These are phyloP conservation scores for Chenopodium quinoa DNA, from an alignment of 148 eudicot species.

Conservation along the genomic window DNA sequence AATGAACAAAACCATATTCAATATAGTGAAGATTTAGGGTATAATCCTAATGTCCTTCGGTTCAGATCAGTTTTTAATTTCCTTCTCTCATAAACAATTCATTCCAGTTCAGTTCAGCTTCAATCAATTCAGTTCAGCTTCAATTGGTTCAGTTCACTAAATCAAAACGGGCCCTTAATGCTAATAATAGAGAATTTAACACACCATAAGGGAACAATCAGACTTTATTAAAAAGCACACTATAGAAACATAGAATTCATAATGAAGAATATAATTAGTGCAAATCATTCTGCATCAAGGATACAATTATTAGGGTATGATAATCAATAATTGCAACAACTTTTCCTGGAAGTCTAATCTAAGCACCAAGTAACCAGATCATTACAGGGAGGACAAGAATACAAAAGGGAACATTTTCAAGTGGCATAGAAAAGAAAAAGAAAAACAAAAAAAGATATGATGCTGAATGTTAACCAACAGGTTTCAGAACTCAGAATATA, in stretches of 20 bases:
- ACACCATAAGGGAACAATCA: background rate
- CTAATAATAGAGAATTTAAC: background rate
- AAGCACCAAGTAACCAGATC: background rate
- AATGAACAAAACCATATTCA: no score
- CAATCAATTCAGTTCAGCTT: no score
- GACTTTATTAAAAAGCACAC: background rate
- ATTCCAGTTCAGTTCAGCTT: no score
- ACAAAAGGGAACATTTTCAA: background rate
- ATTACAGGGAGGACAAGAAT: background rate
- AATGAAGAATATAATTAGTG: background rate
- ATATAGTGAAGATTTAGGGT: no score
- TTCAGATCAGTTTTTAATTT: no score
- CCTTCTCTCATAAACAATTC: no score
- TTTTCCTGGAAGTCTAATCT: background rate
- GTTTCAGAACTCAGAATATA: slow-evolving; percentile 11
- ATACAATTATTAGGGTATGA: background rate
- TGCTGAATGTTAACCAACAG: background rate
- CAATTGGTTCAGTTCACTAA: no score
- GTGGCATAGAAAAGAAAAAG: background rate
- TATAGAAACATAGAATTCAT: background rate
- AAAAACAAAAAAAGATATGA: no score
- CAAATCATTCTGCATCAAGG: background rate
- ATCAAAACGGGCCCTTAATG: no score
- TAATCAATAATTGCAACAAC: background rate
- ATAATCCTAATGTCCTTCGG: no score